Conservation (phyloP, 805 yeast species). For the Metschnikowia dekortorum region DNA sequence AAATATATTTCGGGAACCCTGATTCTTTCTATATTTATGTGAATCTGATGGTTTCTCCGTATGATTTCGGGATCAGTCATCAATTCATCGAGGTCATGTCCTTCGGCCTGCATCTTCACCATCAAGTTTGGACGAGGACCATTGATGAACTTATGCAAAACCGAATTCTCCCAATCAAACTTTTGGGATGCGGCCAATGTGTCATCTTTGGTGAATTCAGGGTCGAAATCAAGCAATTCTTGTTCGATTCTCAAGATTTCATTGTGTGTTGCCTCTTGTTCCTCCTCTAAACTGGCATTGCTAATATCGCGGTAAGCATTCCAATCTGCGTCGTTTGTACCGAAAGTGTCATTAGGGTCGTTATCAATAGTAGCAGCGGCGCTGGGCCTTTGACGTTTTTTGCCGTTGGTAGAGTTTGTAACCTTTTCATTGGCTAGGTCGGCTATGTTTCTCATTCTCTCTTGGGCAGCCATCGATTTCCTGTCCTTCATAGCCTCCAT, state of each 20-base stretch:
- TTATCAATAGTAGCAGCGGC: slow-evolving; percentile 71
- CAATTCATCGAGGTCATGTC: slow-evolving; percentile 39
- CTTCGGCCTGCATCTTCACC: slow-evolving; percentile 39
- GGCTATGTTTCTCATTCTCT: slow-evolving; percentile 87
- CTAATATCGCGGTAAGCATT: slow-evolving; percentile 80
- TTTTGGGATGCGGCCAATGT: slow-evolving; percentile 65
- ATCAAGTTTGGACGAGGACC: slow-evolving; percentile 87
- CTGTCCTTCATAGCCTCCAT: slow-evolving; percentile 79
- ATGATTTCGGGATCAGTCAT: slow-evolving; percentile 55
- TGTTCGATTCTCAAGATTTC: slow-evolving; percentile 62
- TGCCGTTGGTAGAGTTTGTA: slow-evolving; percentile 42
- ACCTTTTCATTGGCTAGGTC: slow-evolving; percentile 73
- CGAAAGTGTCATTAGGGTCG: slow-evolving; percentile 91
- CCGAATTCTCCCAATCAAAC: slow-evolving; percentile 79
- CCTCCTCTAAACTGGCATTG: slow-evolving; percentile 70
- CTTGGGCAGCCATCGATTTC: slow-evolving; percentile 87
- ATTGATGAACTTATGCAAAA: slow-evolving; percentile 76
- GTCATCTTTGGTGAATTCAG: slow-evolving; percentile 80
- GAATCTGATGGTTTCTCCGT: slow-evolving; percentile 88
- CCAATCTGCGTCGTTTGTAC: slow-evolving; percentile 96
- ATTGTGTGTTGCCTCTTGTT: slow-evolving; percentile 68
- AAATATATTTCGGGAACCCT: slow-evolving; percentile 89
- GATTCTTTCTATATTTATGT: slow-evolving; percentile 84
- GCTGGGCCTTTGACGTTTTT: slow-evolving; percentile 36
- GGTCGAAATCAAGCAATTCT: slow-evolving; percentile 75